Percentiles rank a stretch among this genome's conserved stretches.
phyloP scores from a whole-genome alignment of 306 rosid species.

The Cucumis hystrix region DNA sequence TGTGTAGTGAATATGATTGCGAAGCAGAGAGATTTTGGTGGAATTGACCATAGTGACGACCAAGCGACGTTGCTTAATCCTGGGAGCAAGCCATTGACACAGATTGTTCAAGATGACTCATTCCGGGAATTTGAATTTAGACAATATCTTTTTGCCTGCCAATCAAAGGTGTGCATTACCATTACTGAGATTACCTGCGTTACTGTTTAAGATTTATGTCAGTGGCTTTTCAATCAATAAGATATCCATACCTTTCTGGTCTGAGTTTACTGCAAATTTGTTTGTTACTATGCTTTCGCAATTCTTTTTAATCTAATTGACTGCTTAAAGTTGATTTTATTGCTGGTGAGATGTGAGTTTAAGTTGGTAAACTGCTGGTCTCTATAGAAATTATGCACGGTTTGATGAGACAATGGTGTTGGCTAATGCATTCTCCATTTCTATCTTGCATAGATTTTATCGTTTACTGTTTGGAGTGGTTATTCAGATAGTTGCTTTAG shows the following conservation, averaged over 20 bases:
- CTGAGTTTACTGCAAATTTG: neutral
- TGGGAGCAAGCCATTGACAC: conserved; percentile 68
- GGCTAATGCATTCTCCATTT: neutral
- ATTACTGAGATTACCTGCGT: conserved; percentile 10
- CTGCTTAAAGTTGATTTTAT: neutral
- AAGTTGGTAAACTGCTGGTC: neutral
- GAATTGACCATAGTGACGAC: conserved; percentile 78
- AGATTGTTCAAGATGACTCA: conserved; percentile 89
- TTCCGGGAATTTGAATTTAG: conserved; percentile 96
- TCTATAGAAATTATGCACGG: neutral
- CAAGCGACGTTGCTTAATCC: conserved; percentile 75
- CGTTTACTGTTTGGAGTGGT: neutral
- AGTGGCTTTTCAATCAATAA: neutral
- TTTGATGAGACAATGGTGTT: neutral
- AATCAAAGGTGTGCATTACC: conserved; percentile 59
- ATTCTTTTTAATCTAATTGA: neutral
- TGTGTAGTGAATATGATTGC: conserved; percentile 57
- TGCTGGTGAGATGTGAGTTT: neutral
- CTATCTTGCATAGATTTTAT: neutral
- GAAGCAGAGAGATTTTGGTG: conserved; percentile 85
- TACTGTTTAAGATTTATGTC: neutral
- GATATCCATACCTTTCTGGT: neutral
- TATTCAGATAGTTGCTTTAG: neutral
- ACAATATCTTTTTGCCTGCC: conserved; percentile 92
- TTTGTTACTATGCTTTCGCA: neutral